A percentile compares a stretch with the other conserved stretches of the same genome.
Evolutionary conservation across 768 basidiomycete species (phyloP).

Genomic region (button mushroom (Agaricus bisporus)): DNA sequence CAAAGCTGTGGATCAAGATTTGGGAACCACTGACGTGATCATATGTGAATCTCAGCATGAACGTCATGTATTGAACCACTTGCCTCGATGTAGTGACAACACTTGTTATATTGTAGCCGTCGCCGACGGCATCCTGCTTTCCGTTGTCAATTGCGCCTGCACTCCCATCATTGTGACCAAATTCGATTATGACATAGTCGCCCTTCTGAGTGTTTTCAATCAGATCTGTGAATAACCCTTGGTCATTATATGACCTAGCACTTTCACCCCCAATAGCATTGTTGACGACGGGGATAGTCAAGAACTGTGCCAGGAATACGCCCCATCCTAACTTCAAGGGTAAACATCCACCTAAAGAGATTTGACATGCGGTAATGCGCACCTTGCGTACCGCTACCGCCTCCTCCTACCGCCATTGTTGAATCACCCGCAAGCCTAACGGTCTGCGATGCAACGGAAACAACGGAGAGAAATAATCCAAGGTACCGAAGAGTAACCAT

Average conservation of each 20-base stretch:
- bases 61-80: constrained; percentile 3
- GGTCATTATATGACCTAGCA: constrained; percentile 41
- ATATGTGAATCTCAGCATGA: background rate
- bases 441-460: constrained; percentile 19
- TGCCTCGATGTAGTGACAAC: constrained; percentile 30
- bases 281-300: constrained; percentile 39
- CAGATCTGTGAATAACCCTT: constrained; percentile 37
- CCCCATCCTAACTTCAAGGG: constrained; percentile 33
- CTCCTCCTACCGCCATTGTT: constrained; percentile 30
- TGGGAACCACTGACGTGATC: constrained; percentile 26
- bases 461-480: background rate
- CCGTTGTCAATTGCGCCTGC: constrained; percentile 35
- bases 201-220: constrained; percentile 31
- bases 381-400: constrained; percentile 21
- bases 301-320: constrained; percentile 32
- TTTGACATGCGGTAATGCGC: background rate
- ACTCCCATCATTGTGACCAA: constrained; percentile 43
- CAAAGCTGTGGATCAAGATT: constrained; percentile 38
- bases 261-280: constrained; percentile 39
- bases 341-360: background rate
- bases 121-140: constrained; percentile 34
- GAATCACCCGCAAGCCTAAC: constrained; percentile 39
- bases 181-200: constrained; percentile 41
- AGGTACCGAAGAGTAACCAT: background rate
- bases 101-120: constrained; percentile 28